Conservation (phyloP, 345 rosid species). For the Linum usitatissimum region DNA sequence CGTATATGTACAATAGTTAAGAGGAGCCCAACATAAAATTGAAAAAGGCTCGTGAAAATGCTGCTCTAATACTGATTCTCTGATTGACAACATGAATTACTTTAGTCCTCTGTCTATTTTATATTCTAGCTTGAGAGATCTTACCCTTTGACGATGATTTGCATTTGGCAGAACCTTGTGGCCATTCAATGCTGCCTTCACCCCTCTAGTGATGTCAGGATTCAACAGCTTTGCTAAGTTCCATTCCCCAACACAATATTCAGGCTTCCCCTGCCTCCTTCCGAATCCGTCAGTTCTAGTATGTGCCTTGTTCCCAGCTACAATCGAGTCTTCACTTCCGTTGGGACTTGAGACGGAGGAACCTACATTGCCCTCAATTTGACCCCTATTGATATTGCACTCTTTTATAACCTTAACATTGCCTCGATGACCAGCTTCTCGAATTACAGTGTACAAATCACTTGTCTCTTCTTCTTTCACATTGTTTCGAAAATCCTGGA, state of each 20-base stretch:
- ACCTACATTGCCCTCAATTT: not conserved
- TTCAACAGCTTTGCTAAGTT: conserved; percentile 5
- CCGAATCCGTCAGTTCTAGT: not conserved
- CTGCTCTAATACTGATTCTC: not conserved
- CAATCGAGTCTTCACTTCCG: conserved; percentile 13
- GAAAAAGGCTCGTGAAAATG: not conserved
- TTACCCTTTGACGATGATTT: conserved; percentile 9
- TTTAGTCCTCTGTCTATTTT: conserved; percentile 15
- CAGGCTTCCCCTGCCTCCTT: not conserved
- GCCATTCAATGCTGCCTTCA: conserved; percentile 17
- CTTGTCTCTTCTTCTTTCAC: not conserved
- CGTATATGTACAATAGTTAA: too few species aligned
- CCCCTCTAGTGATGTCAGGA: conserved; percentile 19
- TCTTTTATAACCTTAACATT: not conserved
- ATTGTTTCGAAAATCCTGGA: conserved; percentile 7
- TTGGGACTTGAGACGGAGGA: not conserved
- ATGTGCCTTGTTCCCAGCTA: conserved; percentile 7
- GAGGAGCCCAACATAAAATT: not conserved
- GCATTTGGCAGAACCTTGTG: conserved; percentile 10
- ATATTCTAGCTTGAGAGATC: conserved; percentile 11
- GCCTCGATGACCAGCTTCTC: conserved; percentile 3
- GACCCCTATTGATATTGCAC: not conserved
- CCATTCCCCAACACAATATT: conserved; percentile 2
- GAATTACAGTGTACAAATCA: conserved; percentile 8
- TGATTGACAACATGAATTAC: conserved; percentile 6